Conservation (phyloP, 1,139 yeast species). For the Komagataea norvegica region DNA sequence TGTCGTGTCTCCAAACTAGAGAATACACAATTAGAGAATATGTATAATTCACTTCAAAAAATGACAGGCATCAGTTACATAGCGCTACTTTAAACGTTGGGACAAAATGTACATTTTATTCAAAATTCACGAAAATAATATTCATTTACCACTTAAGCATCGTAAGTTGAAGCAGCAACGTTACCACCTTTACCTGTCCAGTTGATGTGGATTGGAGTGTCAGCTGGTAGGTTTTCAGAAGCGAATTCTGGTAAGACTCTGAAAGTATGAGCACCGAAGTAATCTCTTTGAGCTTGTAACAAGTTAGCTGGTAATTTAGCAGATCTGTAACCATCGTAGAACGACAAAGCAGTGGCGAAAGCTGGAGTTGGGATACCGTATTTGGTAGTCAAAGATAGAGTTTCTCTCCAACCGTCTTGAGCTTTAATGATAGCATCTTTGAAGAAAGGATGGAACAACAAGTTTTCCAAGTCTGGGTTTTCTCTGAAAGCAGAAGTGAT, state of each 20-base stretch:
- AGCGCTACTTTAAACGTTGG: too few relatives aligned
- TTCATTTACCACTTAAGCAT: constrained; percentile 74
- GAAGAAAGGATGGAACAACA: constrained; percentile 95
- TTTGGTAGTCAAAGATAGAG: constrained; percentile 71
- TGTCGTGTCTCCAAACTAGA: constrained; percentile 40
- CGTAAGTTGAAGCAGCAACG: constrained; percentile 90
- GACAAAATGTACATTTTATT: too few relatives aligned
- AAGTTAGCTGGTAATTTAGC: constrained; percentile 94
- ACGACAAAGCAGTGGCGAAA: constrained; percentile 91
- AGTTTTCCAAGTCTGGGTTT: constrained; percentile 89
- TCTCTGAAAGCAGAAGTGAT: constrained; percentile 95
- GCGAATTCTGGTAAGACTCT: constrained; percentile 86
- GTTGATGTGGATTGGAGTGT: constrained; percentile 87
- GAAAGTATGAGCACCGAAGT: constrained; percentile 99
- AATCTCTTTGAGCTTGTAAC: constrained; percentile 99
- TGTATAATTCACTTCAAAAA: background rate
- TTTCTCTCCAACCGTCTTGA: constrained; percentile 92
- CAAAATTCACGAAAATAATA: too few relatives aligned
- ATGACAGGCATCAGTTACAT: background rate
- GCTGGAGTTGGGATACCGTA: constrained; percentile 98
- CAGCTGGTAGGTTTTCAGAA: constrained; percentile 69
- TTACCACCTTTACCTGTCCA: constrained; percentile 99
- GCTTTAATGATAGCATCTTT: constrained; percentile 87
- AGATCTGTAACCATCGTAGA: constrained; percentile 99
- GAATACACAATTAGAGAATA: background rate